Percentiles rank a stretch among this genome's conserved stretches.
These are phyloP conservation scores for Calonectria naviculata DNA, from an alignment of 2,329 filamentous ascomycete genomes.

Conservation along the genomic window DNA sequence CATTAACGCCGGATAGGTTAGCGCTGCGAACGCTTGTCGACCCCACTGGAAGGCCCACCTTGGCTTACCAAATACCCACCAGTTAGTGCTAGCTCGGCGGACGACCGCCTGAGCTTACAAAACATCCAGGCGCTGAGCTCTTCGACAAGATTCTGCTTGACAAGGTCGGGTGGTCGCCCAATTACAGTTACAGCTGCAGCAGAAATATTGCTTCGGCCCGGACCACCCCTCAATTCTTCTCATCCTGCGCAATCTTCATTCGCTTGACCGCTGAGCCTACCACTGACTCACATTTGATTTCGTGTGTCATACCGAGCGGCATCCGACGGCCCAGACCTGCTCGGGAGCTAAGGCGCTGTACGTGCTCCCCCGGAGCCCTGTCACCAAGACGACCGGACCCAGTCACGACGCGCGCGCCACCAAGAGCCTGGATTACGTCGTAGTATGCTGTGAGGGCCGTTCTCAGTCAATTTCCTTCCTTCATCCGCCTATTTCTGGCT, in stretches of 20 bases:
- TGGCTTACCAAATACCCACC: slow-evolving; percentile 8
- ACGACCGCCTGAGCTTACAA: slow-evolving; percentile 15
- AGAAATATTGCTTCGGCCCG: not conserved
- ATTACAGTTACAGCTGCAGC: slow-evolving; percentile 2
- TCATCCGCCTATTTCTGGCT: not conserved
- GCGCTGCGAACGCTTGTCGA: not conserved
- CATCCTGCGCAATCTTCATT: not conserved
- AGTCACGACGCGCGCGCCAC: slow-evolving; percentile 17
- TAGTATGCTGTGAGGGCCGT: slow-evolving; percentile 17
- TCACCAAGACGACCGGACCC: slow-evolving; percentile 7
- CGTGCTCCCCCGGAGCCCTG: not conserved
- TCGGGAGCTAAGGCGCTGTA: not conserved
- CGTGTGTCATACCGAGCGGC: slow-evolving; percentile 2
- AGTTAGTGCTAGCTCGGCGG: slow-evolving; percentile 18
- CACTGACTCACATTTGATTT: slow-evolving; percentile 1
- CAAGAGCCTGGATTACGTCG: slow-evolving; percentile 13
- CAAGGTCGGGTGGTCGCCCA: slow-evolving; percentile 18
- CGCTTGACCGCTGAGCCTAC: not conserved
- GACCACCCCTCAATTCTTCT: not conserved
- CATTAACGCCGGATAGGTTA: slow-evolving; percentile 17
- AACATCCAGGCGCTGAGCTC: slow-evolving; percentile 2
- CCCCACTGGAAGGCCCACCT: slow-evolving; percentile 1
- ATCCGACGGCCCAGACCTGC: not conserved
- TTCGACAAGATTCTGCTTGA: slow-evolving; percentile 20
- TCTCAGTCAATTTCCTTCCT: not conserved